A percentile compares a stretch with the other conserved stretches of the same genome.
Evolutionary conservation across 495 filamentous ascomycete species (phyloP).

Genomic region (Diplogelasinospora grovesii): DNA sequence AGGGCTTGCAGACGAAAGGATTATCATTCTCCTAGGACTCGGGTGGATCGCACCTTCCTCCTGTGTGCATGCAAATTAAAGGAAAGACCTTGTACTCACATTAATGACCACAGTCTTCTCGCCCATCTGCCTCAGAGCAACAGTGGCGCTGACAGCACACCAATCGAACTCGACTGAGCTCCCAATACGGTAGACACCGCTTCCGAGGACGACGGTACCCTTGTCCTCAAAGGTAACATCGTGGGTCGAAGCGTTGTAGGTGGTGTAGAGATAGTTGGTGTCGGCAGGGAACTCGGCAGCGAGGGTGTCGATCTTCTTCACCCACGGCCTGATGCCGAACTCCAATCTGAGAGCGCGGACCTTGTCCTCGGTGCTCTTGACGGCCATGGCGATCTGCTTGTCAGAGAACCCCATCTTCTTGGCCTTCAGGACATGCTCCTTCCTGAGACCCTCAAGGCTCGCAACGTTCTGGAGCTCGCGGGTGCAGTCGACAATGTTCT

Average conservation of each 20-base stretch:
- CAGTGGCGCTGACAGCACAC: constrained; percentile 92
- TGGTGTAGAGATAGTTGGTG: constrained; percentile 97
- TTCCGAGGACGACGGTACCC: constrained; percentile 81
- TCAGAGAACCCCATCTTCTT: constrained; percentile 99
- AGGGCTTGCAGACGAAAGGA: too few species aligned
- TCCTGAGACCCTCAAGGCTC: constrained; percentile 76
- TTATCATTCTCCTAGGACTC: too few species aligned
- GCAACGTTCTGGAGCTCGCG: constrained; percentile 83
- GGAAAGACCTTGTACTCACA: constrained; percentile 21
- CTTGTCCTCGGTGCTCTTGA: constrained; percentile 79
- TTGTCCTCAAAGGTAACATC: constrained; percentile 95
- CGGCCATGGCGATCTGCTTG: constrained; percentile 83
- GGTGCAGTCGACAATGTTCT: constrained; percentile 89
- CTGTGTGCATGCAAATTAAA: too few species aligned
- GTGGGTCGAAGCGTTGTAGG: constrained; percentile 93
- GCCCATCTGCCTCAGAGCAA: constrained; percentile 78
- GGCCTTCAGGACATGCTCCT: constrained; percentile 77
- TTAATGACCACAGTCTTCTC: constrained; percentile 99
- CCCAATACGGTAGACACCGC: constrained; percentile 93
- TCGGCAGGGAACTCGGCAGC: constrained; percentile 97
- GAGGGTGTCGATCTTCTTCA: constrained; percentile 97
- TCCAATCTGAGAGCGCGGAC: constrained; percentile 78
- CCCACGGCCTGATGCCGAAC: constrained; percentile 81
- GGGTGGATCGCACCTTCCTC: too few species aligned
- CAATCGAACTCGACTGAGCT: constrained; percentile 98